Percentiles rank a stretch among this genome's conserved stretches.
Conservation (phyloP, 1,284 basidiomycete species). For the Ceratobasidium sp. region DNA sequence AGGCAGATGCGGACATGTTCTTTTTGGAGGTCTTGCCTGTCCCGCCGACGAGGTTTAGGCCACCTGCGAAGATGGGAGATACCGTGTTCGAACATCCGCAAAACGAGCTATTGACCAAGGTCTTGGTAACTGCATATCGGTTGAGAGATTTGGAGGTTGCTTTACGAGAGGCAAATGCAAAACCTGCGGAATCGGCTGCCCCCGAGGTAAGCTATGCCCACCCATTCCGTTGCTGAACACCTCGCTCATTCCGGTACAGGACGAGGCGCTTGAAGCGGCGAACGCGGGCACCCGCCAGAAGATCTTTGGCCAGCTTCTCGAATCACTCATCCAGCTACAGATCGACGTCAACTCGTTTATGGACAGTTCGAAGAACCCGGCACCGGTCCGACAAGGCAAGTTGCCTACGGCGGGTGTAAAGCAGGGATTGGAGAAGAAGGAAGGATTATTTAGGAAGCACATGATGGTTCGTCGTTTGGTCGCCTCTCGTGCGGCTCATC, state of each 20-base stretch:
- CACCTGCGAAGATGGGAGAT: constrained; percentile 93
- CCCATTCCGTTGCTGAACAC: neutral
- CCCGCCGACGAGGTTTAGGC: constrained; percentile 95
- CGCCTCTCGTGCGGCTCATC: neutral
- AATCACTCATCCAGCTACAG: constrained; percentile 90
- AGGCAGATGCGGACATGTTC: constrained; percentile 92
- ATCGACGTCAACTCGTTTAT: constrained; percentile 97
- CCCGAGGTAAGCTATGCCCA: constrained; percentile 20
- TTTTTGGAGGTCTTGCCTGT: constrained; percentile 95
- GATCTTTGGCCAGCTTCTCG: constrained; percentile 80
- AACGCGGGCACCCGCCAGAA: constrained; percentile 63
- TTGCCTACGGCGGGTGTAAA: constrained; percentile 96
- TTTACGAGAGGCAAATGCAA: constrained; percentile 72
- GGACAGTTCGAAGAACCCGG: constrained; percentile 96
- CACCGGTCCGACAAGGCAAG: constrained; percentile 86
- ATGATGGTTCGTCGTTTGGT: constrained; percentile 87
- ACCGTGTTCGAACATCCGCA: constrained; percentile 96
- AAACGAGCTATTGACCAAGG: constrained; percentile 90
- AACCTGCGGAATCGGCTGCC: constrained; percentile 58
- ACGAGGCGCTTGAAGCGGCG: constrained; percentile 66
- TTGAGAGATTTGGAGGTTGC: constrained; percentile 83
- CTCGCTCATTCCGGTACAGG: constrained; percentile 50
- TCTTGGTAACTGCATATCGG: constrained; percentile 85
- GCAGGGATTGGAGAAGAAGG: constrained; percentile 98
- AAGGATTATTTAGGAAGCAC: constrained; percentile 97